phyloP scores from a whole-genome alignment of 148 eudicot species.

The Salicornia ramosissima region DNA sequence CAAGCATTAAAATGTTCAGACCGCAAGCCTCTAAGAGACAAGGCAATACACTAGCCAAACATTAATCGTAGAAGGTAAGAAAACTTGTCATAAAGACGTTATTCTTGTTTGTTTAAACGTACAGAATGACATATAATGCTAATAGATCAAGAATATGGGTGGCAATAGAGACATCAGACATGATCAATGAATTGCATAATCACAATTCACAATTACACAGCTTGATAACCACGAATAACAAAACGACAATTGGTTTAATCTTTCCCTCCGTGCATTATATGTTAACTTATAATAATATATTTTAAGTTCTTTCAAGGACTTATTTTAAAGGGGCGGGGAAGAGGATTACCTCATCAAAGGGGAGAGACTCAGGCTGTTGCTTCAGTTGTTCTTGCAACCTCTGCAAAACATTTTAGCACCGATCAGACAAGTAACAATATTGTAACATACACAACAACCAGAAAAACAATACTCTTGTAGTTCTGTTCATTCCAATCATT shows the following conservation, averaged over 20 bases:
- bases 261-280: neutral
- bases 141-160: neutral
- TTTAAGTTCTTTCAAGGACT: neutral
- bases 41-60: neutral
- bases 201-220: no score
- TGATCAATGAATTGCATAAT: neutral
- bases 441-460: neutral
- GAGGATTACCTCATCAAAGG: constrained; percentile 75
- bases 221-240: no score
- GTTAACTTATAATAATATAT: neutral
- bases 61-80: no score
- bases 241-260: neutral
- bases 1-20: constrained; percentile 12
- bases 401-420: constrained; percentile 33
- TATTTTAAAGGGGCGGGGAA: neutral
- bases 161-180: neutral
- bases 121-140: neutral
- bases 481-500: constrained; percentile 1
- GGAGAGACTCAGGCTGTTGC: constrained; percentile 68
- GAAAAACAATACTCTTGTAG: neutral
- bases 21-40: neutral
- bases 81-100: neutral
- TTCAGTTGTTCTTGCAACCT: constrained; percentile 70
- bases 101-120: neutral
- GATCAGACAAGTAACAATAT: neutral